phyloP scores from a whole-genome alignment of 148 eudicot species.

The Arctostaphylos glauca region DNA sequence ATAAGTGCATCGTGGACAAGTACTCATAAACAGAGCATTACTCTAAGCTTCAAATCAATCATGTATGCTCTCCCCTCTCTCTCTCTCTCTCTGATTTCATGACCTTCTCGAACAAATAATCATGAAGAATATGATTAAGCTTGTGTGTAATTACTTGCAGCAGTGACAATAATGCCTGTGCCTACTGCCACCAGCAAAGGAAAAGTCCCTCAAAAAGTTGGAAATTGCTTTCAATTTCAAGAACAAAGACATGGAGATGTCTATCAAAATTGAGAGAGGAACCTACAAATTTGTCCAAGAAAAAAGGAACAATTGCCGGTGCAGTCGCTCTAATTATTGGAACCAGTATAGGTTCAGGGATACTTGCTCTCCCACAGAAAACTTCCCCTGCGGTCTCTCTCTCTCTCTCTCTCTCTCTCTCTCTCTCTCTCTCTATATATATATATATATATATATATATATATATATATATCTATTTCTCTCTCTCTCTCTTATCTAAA shows the following conservation, averaged over 20 bases:
- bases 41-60: conserved; percentile 12
- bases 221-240: conserved; percentile 17
- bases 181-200: conserved; percentile 17
- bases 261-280: conserved; percentile 17
- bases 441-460: no score
- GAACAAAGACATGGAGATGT: conserved; percentile 16
- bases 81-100: neutral
- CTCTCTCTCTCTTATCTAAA: no score
- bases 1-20: conserved; percentile 15
- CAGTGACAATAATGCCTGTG: conserved; percentile 1
- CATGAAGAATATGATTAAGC: neutral
- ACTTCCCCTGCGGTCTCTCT: conserved; percentile 48
- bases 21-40: conserved; percentile 16
- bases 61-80: conserved; percentile 18
- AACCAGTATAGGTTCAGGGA: conserved; percentile 51
- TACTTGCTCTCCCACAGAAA: conserved; percentile 50
- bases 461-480: no score
- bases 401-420: neutral
- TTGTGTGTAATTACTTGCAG: conserved; percentile 8
- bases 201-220: conserved; percentile 7
- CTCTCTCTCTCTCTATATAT: neutral
- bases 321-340: conserved; percentile 52
- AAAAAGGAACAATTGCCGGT: conserved; percentile 41
- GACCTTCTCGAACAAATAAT: neutral
- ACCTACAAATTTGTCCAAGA: conserved; percentile 17